Base-by-base conservation (phyloP, 768 basidiomycete species). In the Gloeopeniophorella convolvens region DNA sequence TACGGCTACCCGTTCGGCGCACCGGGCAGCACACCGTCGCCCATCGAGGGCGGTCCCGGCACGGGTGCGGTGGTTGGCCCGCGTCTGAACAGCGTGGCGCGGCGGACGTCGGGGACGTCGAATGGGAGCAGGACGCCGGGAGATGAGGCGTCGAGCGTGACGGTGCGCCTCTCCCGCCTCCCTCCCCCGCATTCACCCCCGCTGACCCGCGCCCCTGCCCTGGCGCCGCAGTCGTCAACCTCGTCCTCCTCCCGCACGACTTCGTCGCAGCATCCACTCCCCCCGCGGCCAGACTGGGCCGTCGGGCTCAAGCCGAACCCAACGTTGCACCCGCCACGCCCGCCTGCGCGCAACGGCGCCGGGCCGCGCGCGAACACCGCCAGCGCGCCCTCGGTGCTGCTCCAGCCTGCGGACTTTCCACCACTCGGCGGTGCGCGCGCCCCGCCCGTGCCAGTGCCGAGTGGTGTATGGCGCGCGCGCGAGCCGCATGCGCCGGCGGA, bases 221-320 rank as follows among this genome's bases (percentile, higher is more conserved):
- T 71, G 20, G 50, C 45, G 32, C 56, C n/a, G n/a, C n/a, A 79
- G 85, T 88, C 85, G 26, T 88, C 87, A 11, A 82, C 81, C 1
- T 89, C 89, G 5, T 89, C 87, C 0, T 88, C 86, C 1, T 90
- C 89, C 32, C 77, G 83, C 28, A 78, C 77, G 1, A 72, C 83
- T 5, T 87, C 87, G 3, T 85, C 83, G 74, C 89, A 68, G 55
- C 80, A 82, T 49, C 89, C 89, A 12, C 73, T 92, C 32, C 89
- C 89, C 3, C 70, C 87, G 2, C 75, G 89, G 50, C 89, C 89
- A 33, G 89, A 92, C 63, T 92, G 90, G 89, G 89, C 89, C 15
- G 85, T 91, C 4, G 87, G 87, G 13, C 71, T 91, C 28, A 88
- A 84, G 63, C 78, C 87, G 0, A 83, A 87, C 52, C 81, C 83